Evolutionary conservation across 2,329 filamentous ascomycete species (phyloP).

Genomic region (Diplodia corticola): DNA sequence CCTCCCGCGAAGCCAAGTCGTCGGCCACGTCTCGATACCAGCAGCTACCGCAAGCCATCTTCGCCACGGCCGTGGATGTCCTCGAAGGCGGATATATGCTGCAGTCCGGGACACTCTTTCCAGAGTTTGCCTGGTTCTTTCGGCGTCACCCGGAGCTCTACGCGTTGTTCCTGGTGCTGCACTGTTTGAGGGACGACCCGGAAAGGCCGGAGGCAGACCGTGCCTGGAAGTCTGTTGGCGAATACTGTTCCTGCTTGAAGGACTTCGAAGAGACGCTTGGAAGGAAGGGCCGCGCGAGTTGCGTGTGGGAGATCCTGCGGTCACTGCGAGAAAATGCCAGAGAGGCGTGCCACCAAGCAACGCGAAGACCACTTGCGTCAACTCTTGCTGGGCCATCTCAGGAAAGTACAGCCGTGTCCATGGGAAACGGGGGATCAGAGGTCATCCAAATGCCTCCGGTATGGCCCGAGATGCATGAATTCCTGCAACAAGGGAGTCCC

Average conservation of each 20-base stretch:
- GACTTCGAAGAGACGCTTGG: slow-evolving; percentile 5
- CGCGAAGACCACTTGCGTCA: no score
- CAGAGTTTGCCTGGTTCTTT: slow-evolving; percentile 2
- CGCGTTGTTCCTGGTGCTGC: background rate
- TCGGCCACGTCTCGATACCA: background rate
- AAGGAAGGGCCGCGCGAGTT: background rate
- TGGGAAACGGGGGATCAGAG: no score
- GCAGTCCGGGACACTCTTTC: background rate
- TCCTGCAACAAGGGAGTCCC: background rate
- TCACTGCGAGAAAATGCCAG: background rate
- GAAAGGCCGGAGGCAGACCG: background rate
- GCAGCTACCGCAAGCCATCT: background rate
- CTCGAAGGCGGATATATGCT: background rate
- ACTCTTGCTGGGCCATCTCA: no score
- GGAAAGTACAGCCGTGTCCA: no score
- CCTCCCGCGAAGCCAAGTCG: background rate
- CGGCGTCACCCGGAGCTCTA: slow-evolving; percentile 5
- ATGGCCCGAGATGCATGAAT: background rate
- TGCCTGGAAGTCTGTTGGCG: background rate
- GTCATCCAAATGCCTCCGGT: no score
- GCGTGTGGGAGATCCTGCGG: background rate
- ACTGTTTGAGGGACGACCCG: background rate
- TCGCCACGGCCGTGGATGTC: background rate
- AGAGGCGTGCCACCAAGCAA: background rate
- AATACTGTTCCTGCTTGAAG: background rate